phyloP scores from a whole-genome alignment of 192 early-diverging fungal genomes.

The Coemansia erecta region DNA sequence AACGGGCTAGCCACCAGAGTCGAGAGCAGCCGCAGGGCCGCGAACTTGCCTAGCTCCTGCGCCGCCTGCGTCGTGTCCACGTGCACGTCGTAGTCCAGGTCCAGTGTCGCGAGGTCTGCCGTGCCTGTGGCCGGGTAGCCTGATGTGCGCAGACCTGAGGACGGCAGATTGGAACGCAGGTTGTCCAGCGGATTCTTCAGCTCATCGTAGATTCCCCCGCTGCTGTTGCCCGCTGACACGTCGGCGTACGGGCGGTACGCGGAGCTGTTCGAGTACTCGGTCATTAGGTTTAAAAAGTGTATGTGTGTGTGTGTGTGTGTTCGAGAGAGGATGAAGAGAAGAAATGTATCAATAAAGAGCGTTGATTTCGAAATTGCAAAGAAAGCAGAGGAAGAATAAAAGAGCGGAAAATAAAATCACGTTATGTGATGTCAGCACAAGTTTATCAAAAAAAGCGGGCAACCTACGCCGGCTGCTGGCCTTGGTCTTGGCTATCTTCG shows the following conservation, averaged over 20 bases:
- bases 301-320: neutral
- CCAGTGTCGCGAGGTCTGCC: slow-evolving; percentile 6
- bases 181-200: slow-evolving; percentile 35
- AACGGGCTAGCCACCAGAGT: slow-evolving; percentile 63
- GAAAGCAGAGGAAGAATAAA: slow-evolving; percentile 4
- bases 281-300: slow-evolving; percentile 18
- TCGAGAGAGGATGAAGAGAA: neutral
- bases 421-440: too few relatives aligned
- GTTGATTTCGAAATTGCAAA: neutral
- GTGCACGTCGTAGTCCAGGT: slow-evolving; percentile 20
- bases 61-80: slow-evolving; percentile 52
- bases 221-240: neutral
- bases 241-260: slow-evolving; percentile 49
- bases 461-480: neutral
- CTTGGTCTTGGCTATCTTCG: too few relatives aligned
- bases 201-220: slow-evolving; percentile 26
- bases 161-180: slow-evolving; percentile 11
- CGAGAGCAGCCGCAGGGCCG: slow-evolving; percentile 61
- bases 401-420: too few relatives aligned
- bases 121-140: slow-evolving; percentile 6
- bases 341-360: neutral
- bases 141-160: slow-evolving; percentile 10
- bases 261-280: slow-evolving; percentile 26
- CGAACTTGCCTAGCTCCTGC: slow-evolving; percentile 61
- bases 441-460: too few relatives aligned